Evolutionary conservation across 352 stramenopile species (phyloP), one percentile per base, ranked within the genome.

Genomic region (Globisporangium parvum): DNA sequence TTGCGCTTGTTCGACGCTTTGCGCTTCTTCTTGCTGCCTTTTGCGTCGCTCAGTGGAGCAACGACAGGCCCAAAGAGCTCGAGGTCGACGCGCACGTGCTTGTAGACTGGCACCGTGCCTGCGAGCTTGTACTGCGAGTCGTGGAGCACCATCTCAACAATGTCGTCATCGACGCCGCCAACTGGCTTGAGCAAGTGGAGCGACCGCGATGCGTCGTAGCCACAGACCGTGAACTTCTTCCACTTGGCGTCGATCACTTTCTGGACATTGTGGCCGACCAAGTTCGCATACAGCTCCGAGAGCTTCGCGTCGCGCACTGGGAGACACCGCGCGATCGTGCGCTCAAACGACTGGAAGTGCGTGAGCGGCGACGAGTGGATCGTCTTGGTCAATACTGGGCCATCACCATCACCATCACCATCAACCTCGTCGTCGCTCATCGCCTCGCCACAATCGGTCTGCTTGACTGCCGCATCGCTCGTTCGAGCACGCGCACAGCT

Each of bases 291-390:
- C 33, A 90, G 67, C 52, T 69, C 45, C 6, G 66, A 72, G 28
- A 91, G 55, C 53, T 78, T 76, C 12, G 52, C 23, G 51, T 92
- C 75, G 3, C 73, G 51, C 3, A 88, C 67, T 40, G 76, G 63
- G 53, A 89, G 71, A 31, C 68, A 87, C 2, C 80, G 75, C 28
- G 78, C 83, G 39, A 94, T 67, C 0, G 77, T 89, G 53, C 80
- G 74, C 51, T 94, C 84, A 63, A 94, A 91, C n/a, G 81, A 91
- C 60, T 91, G 80, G n/a, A 91, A 94, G 40, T 89, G 74, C 3
- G 81, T 90, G 42, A 94, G 61, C 8, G 84, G 76, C 6, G 81
- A 91, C n/a, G 76, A 68, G 21, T 90, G 71, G 17, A 93, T 87
- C 18, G 75, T 70, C 46, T 80, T 70, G 37, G 50, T 57, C 45